These are phyloP conservation scores for Apiotrichum montevideense DNA, from an alignment of 1,284 basidiomycete genomes.

Conservation along the genomic window DNA sequence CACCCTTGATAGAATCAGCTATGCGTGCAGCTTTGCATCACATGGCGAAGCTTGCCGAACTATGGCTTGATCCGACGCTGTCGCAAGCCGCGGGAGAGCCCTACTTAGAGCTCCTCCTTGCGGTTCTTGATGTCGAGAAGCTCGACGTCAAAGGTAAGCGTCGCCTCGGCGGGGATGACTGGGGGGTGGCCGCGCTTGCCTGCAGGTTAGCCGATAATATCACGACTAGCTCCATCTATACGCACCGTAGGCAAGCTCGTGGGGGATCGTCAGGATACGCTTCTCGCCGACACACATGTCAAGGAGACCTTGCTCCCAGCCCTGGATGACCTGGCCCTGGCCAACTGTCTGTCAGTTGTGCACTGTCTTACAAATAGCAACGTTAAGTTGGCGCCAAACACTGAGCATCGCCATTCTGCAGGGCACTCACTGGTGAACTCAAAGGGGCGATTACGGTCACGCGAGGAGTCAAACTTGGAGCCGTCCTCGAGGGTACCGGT, in stretches of 20 bases:
- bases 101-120: conserved; percentile 32
- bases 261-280: conserved; percentile 80
- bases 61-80: too few species aligned
- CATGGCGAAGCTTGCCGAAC: too few species aligned
- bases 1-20: too few species aligned
- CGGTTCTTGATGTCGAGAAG: conserved; percentile 56
- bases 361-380: too few species aligned
- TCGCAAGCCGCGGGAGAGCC: too few species aligned
- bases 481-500: conserved; percentile 51
- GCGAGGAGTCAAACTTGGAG: conserved; percentile 53
- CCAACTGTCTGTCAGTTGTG: conserved; percentile 43
- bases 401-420: too few species aligned
- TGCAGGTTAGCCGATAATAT: not conserved
- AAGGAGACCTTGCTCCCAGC: conserved; percentile 50
- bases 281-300: conserved; percentile 86
- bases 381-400: too few species aligned
- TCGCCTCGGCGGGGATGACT: conserved; percentile 74
- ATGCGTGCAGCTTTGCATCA: too few species aligned
- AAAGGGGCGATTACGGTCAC: conserved; percentile 52
- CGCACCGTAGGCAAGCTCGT: conserved; percentile 72
- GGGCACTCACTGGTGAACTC: conserved; percentile 46
- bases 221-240: conserved; percentile 11
- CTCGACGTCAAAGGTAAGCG: conserved; percentile 84
- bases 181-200: conserved; percentile 54
- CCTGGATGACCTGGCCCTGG: conserved; percentile 51